Evolutionary conservation across 257 asterid species (phyloP), one percentile per base, ranked within the genome.

Genomic region (Capsicum rhomboideum): DNA sequence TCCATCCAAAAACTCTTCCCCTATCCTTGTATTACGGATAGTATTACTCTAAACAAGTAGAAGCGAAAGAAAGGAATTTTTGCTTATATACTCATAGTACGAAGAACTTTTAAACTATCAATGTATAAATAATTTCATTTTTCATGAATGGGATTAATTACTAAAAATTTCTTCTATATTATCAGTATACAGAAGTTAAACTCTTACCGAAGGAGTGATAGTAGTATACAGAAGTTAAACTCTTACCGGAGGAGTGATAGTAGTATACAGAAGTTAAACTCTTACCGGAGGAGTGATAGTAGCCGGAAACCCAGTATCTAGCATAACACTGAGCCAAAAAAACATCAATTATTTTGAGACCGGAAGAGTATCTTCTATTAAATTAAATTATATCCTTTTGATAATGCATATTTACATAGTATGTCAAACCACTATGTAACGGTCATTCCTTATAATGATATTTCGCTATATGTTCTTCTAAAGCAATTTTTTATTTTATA

Each of bases 281-380:
- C 23, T 75, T 26, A 89, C 89, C 86, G 59, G 91, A 83, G 17
- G 75, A 56, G 17, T 87, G 87, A 80, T 85, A 88, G 72, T 90
- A 90, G 2, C 91, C 89, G 34, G 90, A 82, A 14, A 87, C 88
- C 92, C 91, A 90, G 46, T 88, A 90, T 77, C 89, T 85, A 64
- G 87, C 89, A 83, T 90, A 90, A 52, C 92, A 90, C 46, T 90
- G 89, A 8, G 83, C 89, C 56, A 90, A 87, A 80, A 87, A 90
- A 67, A 88, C 89, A 80, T 90, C 91, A 1, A n/a, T n/a, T n/a
- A n/a, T n/a, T n/a, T n/a, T n/a, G n/a, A n/a, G n/a, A n/a, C n/a
- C n/a, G n/a, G n/a, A n/a, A n/a, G n/a, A n/a, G n/a, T n/a, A n/a
- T n/a, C n/a, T n/a, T n/a, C n/a, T n/a, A n/a, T n/a, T n/a, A n/a